phyloP scores from a whole-genome alignment of 139 green algal genomes.

The Volvox reticuliferus region DNA sequence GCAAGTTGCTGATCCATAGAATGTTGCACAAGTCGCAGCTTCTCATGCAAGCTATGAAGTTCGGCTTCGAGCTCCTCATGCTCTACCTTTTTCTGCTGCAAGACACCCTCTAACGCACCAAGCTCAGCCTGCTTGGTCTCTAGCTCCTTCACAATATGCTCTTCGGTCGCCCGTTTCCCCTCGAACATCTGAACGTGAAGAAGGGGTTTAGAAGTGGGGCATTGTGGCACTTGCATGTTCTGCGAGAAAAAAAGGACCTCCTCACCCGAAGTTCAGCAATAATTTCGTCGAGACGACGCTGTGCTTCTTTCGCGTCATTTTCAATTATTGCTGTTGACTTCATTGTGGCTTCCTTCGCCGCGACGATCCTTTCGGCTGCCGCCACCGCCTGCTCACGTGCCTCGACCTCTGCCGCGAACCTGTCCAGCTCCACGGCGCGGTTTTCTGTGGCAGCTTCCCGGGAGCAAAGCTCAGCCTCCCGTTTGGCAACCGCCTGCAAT shows the following conservation, averaged over 20 bases:
- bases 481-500: background rate
- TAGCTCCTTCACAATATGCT: background rate
- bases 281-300: background rate
- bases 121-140: background rate
- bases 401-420: background rate
- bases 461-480: background rate
- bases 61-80: background rate
- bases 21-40: background rate
- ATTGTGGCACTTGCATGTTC: too few species aligned
- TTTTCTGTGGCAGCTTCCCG: background rate
- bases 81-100: background rate
- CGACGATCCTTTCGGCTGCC: background rate
- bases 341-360: background rate
- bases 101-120: background rate
- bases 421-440: constrained; percentile 4
- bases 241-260: background rate
- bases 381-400: background rate
- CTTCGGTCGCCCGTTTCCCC: too few species aligned
- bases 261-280: background rate
- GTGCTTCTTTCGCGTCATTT: background rate
- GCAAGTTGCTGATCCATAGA: background rate
- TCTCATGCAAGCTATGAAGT: background rate
- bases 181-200: too few species aligned
- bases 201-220: too few species aligned
- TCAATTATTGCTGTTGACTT: background rate